phyloP scores from a whole-genome alignment of 2,329 filamentous ascomycete genomes.

The Epichloe brachyelytri region DNA sequence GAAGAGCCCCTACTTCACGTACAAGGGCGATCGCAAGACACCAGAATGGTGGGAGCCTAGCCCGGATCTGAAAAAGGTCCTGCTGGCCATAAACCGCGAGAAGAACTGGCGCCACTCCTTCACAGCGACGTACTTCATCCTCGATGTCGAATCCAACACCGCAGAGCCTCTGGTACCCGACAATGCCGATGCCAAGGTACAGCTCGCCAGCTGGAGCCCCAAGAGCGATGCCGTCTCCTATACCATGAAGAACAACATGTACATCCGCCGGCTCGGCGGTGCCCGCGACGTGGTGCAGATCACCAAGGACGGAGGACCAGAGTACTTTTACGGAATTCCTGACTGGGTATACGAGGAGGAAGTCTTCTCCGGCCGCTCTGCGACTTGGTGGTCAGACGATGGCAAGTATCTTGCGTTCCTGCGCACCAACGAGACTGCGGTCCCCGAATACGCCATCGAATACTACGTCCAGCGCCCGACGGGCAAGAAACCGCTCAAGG shows the following conservation, averaged over 20 bases:
- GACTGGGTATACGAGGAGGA: slow-evolving; percentile 88
- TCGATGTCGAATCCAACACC: slow-evolving; percentile 71
- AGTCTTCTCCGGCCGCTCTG: slow-evolving; percentile 58
- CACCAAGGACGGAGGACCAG: slow-evolving; percentile 72
- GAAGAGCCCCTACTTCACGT: slow-evolving; percentile 50
- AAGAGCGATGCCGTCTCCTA: slow-evolving; percentile 79
- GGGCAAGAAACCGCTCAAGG: slow-evolving; percentile 48
- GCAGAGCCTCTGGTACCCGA: slow-evolving; percentile 65
- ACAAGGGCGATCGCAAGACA: slow-evolving; percentile 39
- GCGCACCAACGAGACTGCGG: slow-evolving; percentile 82
- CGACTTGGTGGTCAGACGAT: slow-evolving; percentile 91
- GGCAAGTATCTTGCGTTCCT: slow-evolving; percentile 85
- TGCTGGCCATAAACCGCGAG: slow-evolving; percentile 60
- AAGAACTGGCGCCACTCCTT: slow-evolving; percentile 86
- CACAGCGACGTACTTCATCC: slow-evolving; percentile 78
- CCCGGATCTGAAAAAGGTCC: slow-evolving; percentile 70
- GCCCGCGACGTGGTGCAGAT: slow-evolving; percentile 53
- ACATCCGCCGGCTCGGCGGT: slow-evolving; percentile 48
- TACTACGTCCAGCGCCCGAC: slow-evolving; percentile 86
- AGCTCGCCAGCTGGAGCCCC: slow-evolving; percentile 84
- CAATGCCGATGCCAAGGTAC: slow-evolving; percentile 52
- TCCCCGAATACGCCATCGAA: slow-evolving; percentile 84
- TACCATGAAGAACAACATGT: slow-evolving; percentile 83
- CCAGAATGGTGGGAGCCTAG: slow-evolving; percentile 61
- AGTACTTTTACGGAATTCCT: slow-evolving; percentile 90